Percentiles rank a stretch among this genome's conserved stretches.
Conservation (phyloP, 768 basidiomycete genomes). For the Auriscalpium microsporum region DNA sequence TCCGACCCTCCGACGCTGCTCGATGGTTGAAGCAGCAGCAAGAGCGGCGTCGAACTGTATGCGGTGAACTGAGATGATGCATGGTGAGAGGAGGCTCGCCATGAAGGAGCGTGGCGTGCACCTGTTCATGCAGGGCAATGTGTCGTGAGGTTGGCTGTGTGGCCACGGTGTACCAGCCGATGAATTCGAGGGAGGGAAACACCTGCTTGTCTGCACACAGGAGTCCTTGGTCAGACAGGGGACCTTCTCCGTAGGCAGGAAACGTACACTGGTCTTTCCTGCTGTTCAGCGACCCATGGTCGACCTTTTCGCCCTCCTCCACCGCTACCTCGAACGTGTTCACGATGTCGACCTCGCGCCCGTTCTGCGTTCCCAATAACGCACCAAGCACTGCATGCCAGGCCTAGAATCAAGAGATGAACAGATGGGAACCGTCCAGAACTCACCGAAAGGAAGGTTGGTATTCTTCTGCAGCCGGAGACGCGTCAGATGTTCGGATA, state of each 20-base stretch:
- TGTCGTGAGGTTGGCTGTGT: conserved; percentile 65
- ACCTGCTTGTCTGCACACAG: conserved; percentile 81
- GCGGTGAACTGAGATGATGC: conserved; percentile 54
- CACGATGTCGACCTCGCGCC: conserved; percentile 93
- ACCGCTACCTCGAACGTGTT: conserved; percentile 91
- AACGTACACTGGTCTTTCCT: conserved; percentile 80
- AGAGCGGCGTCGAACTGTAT: conserved; percentile 83
- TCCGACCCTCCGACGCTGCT: conserved; percentile 34
- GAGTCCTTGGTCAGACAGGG: too few relatives aligned
- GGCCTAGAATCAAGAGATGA: not conserved
- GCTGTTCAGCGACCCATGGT: conserved; percentile 74
- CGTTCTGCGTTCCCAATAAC: conserved; percentile 87
- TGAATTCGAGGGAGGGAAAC: conserved; percentile 93
- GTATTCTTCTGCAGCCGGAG: conserved; percentile 64
- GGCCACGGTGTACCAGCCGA: conserved; percentile 96
- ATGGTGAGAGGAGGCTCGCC: not conserved
- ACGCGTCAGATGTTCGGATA: conserved; percentile 92
- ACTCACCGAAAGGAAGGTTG: conserved; percentile 56
- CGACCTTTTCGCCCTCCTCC: conserved; percentile 50
- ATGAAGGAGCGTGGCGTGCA: conserved; percentile 19
- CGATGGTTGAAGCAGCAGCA: conserved; percentile 65
- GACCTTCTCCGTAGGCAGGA: too few relatives aligned
- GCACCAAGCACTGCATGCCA: conserved; percentile 72
- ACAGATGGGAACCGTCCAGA: not conserved
- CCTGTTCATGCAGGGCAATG: conserved; percentile 82